Evolutionary conservation across 305 asterid species (phyloP), one percentile per base, ranked within the genome.

Genomic region (Solanum chacoense): DNA sequence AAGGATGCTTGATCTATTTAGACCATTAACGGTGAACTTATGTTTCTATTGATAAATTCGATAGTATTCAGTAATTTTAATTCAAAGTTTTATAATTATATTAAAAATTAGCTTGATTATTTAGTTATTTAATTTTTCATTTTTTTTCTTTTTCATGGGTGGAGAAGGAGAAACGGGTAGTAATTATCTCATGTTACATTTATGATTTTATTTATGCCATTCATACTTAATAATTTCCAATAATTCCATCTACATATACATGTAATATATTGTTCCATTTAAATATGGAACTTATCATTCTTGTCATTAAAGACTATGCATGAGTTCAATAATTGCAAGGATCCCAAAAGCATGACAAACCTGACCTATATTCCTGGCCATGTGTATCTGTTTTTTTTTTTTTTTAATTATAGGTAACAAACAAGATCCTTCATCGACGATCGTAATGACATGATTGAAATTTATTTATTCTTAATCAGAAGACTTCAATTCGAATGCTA

Each of bases 281-380:
- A 45, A 50, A 31, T 87, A 74, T 67, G 85, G 79, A 81, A 65
- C 59, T 86, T 37, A 88, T 90, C 85, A 89, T 89, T 74, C 89
- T 79, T 89, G 91, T 92, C 91, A 93, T 89, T 90, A 92, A 90
- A 91, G 92, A 72, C 80, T 84, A 31, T 74, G 93, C 95, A 90
- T 90, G 94, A 92, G 89, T 89, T 90, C 93, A 91, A 93, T 91
- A 84, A 92, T 92, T 92, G 95, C 93, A 88, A 90, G 91, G 93
- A 93, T 92, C 93, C 94, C 89, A 93, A 93, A 93, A 91, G 94
- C 95, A 90, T 89, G 93, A 92, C 94, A 93, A 36, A 91, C 83
- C 91, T 88, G 92, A 91, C 92, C 91, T 78, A 42, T 24, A 90
- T 92, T 84, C 88, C 90, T 67, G 77, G 50, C 79, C 89, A 85